Conservation (phyloP, 179 eudicot species). For the Heliamphora pulchella region DNA sequence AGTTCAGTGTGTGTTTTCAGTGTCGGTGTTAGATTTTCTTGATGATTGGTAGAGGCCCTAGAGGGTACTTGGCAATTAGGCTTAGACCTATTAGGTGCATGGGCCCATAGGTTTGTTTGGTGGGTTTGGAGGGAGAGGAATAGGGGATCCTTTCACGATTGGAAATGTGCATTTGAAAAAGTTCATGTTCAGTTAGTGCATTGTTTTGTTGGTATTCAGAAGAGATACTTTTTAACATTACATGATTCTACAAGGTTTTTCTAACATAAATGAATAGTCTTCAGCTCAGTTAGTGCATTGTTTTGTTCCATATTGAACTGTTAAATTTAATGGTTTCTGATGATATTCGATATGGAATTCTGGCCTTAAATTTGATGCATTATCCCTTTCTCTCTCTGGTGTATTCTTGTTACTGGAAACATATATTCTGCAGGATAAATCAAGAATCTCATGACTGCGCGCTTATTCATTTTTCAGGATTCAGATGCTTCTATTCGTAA, state of each 20-base stretch:
- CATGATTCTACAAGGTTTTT: no score
- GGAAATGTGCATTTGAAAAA: neutral
- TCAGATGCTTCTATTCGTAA: constrained; percentile 94
- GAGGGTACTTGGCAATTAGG: neutral
- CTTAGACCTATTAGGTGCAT: neutral
- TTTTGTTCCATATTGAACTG: neutral
- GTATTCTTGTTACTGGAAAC: constrained; percentile 4
- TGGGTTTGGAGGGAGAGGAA: constrained; percentile 1
- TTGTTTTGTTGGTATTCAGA: no score
- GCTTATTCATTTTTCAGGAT: constrained; percentile 51
- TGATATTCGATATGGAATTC: neutral
- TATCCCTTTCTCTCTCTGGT: neutral
- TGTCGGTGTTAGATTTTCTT: neutral
- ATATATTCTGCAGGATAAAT: neutral
- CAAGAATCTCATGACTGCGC: constrained; percentile 1
- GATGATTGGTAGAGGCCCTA: neutral
- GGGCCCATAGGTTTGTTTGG: constrained; percentile 6
- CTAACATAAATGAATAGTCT: no score
- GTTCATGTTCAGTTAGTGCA: no score
- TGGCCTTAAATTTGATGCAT: neutral
- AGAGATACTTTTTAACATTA: no score
- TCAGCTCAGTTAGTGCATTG: neutral
- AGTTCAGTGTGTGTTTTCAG: neutral
- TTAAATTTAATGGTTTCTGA: neutral
- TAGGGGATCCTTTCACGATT: neutral